Conservation (phyloP, 2,329 filamentous ascomycete genomes). For the Ascocoryne sarcoides region DNA sequence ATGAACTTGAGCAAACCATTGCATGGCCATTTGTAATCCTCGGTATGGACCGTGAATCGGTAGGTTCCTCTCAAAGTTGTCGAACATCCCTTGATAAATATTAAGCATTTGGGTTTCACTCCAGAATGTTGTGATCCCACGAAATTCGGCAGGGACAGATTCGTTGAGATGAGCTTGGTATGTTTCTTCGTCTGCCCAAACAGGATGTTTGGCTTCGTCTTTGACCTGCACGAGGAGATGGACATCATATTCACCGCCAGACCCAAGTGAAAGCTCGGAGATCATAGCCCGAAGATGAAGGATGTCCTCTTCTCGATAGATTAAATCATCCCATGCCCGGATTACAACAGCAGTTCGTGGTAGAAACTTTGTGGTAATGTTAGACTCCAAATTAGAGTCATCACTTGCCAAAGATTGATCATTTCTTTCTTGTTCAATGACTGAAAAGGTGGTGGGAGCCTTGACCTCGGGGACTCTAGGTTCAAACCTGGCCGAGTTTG, state of each 20-base stretch:
- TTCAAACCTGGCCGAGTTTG: constrained; percentile 61
- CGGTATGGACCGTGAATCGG: constrained; percentile 89
- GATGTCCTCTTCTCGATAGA: constrained; percentile 72
- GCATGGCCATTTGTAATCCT: constrained; percentile 87
- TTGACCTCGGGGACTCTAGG: constrained; percentile 6
- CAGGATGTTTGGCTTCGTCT: constrained; percentile 64
- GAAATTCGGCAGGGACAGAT: constrained; percentile 74
- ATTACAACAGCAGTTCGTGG: constrained; percentile 71
- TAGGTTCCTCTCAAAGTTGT: constrained; percentile 60
- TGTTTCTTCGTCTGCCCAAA: constrained; percentile 66
- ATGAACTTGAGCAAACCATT: constrained; percentile 82
- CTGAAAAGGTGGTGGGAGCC: constrained; percentile 15
- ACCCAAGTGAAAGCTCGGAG: constrained; percentile 69
- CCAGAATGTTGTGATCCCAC: constrained; percentile 83
- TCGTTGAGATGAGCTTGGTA: constrained; percentile 61
- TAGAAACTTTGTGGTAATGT: constrained; percentile 21
- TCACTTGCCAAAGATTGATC: constrained; percentile 3
- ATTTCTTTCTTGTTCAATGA: constrained; percentile 5
- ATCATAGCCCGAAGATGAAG: constrained; percentile 79
- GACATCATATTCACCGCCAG: constrained; percentile 79
- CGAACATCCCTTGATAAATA: constrained; percentile 79
- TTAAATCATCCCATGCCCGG: constrained; percentile 71
- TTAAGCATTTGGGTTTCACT: constrained; percentile 87
- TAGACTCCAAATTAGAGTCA: neutral
- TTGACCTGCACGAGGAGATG: constrained; percentile 81